Evolutionary conservation across 192 early-diverging fungal genomes (phyloP), one percentile per base, ranked within the genome.

Genomic region (Hyaloraphidium curvatum): DNA sequence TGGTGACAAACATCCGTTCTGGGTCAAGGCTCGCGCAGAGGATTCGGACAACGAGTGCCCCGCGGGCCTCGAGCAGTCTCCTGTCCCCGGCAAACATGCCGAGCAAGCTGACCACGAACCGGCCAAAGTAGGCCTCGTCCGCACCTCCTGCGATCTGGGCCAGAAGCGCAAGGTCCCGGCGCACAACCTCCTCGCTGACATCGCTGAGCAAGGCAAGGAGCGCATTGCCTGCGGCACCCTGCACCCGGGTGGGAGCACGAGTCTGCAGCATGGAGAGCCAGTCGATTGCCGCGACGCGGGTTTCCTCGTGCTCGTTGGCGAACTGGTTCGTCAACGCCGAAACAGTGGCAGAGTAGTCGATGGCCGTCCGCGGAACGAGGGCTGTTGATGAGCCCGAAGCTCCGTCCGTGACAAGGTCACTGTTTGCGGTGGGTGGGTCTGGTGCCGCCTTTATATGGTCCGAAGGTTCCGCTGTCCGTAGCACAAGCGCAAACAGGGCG

Each of bases 241-340:
- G 25, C 52, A 83, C 77, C 69, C 76, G 74, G 40, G 75, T 77
- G 0, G 92, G 90, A 4, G 88, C 82, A 55, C 92, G 91, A 43
- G 80, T 84, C 59, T 99, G 92, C 31, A 99, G 64, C 79, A 97
- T 89, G n/a, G 91, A 60, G 9, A 99, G 68, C 96, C 96, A 99
- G 29, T 92, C 90, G 61, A 99, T 67, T 28, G 84, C 82, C 0
- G 88, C 84, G 2, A 91, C 74, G 28, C 92, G 72, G 0, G 96
- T 93, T 53, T 91, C 87, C 62, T 97, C 93, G 52, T 86, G 80
- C 52, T 87, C 83, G 62, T 95, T 84, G 54, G 79, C 66, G 51
- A 85, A 82, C 53, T 84, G 82, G 11, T 72, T 58, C 33, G 82
- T 82, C 2, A 99, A 52, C 0, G 83, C 76, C 23, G 78, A 77